Evolutionary conservation across 306 rosid species (phyloP).

Genomic region (Lagenaria siceraria): DNA sequence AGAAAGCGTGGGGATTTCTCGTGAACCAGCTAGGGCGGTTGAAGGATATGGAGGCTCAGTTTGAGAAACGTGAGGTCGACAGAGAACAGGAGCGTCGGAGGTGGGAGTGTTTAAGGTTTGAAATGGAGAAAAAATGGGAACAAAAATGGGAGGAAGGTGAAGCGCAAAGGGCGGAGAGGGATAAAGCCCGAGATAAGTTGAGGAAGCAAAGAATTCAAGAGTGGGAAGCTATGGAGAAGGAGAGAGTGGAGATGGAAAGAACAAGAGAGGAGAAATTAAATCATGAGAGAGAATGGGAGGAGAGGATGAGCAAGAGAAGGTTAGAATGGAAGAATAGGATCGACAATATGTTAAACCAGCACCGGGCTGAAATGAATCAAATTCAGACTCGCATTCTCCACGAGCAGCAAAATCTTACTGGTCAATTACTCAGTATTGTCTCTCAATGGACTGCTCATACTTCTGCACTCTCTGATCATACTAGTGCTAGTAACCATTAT

Average conservation of each 20-base stretch:
- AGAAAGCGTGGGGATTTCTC: conserved; percentile 61
- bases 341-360: conserved; percentile 62
- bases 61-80: conserved; percentile 65
- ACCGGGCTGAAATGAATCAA: conserved; percentile 76
- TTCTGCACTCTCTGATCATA: conserved; percentile 71
- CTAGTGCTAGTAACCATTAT: conserved; percentile 80
- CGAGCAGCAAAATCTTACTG: conserved; percentile 75
- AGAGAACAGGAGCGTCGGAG: conserved; percentile 67
- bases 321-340: conserved; percentile 80
- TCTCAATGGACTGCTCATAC: conserved; percentile 93
- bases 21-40: conserved; percentile 51
- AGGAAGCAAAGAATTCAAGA: conserved; percentile 60
- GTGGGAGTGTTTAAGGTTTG: conserved; percentile 40
- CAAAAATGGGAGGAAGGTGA: conserved; percentile 56
- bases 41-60: conserved; percentile 66
- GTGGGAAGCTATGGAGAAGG: conserved; percentile 73
- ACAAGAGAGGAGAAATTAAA: conserved; percentile 64
- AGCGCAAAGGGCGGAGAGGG: conserved; percentile 44
- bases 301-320: conserved; percentile 64
- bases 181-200: conserved; percentile 38
- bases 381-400: conserved; percentile 79
- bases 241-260: conserved; percentile 64
- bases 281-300: conserved; percentile 68
- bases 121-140: conserved; percentile 60
- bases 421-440: conserved; percentile 69